Percentiles rank a stretch among this genome's conserved stretches.
Conservation (phyloP, 345 rosid genomes). For the Syzygium aqueum region DNA sequence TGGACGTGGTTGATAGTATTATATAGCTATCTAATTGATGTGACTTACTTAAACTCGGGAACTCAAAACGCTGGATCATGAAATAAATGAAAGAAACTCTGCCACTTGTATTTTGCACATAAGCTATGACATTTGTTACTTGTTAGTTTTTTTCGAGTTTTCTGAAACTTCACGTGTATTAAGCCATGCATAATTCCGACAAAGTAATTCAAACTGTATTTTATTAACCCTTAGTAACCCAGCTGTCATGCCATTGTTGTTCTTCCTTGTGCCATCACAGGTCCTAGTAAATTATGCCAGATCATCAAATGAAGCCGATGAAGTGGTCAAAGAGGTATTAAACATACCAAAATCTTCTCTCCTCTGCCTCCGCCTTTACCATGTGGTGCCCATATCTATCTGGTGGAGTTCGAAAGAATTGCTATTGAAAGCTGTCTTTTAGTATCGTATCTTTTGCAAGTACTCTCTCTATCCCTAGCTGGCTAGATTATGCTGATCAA, state of each 20-base stretch:
- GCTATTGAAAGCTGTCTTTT: not conserved
- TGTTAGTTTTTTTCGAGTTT: not conserved
- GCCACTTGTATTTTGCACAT: not conserved
- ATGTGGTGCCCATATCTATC: not conserved
- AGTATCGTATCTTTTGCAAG: not conserved
- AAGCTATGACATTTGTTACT: not conserved
- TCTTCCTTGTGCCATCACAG: slow-evolving; percentile 17
- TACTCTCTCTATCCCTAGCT: not conserved
- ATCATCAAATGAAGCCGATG: slow-evolving; percentile 93
- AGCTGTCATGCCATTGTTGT: not conserved
- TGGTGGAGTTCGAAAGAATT: not conserved
- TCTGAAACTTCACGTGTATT: not conserved
- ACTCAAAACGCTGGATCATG: not conserved
- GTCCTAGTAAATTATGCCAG: slow-evolving; percentile 92
- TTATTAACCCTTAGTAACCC: not conserved
- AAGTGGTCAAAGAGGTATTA: slow-evolving; percentile 74
- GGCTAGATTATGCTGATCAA: not conserved
- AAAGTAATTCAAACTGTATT: not conserved
- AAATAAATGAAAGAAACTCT: not conserved
- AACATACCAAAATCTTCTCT: not conserved
- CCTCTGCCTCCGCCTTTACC: not conserved
- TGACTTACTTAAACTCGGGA: not conserved
- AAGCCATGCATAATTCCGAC: not conserved
- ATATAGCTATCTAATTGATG: not conserved
- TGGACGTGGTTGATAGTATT: not conserved